Percentiles rank a stretch among this genome's conserved stretches.
Conservation (phyloP, 2,329 filamentous ascomycete genomes). For the Xylaria sp. region DNA sequence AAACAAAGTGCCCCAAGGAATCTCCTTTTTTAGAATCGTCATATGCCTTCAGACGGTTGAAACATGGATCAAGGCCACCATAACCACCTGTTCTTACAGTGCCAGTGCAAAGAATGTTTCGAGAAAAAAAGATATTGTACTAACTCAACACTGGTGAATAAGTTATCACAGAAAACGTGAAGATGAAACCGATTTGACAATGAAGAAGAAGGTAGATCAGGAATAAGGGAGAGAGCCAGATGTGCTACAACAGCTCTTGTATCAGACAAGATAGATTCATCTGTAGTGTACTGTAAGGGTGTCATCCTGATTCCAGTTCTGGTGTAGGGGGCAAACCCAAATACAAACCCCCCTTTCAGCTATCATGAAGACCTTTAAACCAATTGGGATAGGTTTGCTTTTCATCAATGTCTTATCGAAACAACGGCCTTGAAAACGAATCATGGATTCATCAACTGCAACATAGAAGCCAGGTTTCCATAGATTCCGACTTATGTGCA, state of each 20-base stretch:
- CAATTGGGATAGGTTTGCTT: background rate
- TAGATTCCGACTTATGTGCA: background rate
- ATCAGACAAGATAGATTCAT: background rate
- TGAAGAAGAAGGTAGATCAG: background rate
- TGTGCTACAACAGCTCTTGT: background rate
- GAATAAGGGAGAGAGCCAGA: background rate
- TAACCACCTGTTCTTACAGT: background rate
- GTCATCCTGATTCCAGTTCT: background rate
- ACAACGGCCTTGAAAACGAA: background rate
- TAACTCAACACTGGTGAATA: background rate
- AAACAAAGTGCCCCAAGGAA: background rate
- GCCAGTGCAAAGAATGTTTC: background rate
- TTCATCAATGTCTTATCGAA: background rate
- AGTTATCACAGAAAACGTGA: background rate
- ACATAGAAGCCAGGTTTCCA: background rate
- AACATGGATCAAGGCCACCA: background rate
- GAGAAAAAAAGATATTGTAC: background rate
- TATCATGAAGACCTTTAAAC: background rate
- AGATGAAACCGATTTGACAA: background rate
- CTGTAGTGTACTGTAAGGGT: background rate
- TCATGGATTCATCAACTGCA: background rate
- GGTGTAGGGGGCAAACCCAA: background rate
- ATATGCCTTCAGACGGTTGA: background rate
- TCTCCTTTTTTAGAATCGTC: background rate
- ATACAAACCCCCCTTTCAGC: background rate